Evolutionary conservation across 2,329 filamentous ascomycete genomes (phyloP), one percentile per base, ranked within the genome.

Genomic region (Claviceps pusilla): DNA sequence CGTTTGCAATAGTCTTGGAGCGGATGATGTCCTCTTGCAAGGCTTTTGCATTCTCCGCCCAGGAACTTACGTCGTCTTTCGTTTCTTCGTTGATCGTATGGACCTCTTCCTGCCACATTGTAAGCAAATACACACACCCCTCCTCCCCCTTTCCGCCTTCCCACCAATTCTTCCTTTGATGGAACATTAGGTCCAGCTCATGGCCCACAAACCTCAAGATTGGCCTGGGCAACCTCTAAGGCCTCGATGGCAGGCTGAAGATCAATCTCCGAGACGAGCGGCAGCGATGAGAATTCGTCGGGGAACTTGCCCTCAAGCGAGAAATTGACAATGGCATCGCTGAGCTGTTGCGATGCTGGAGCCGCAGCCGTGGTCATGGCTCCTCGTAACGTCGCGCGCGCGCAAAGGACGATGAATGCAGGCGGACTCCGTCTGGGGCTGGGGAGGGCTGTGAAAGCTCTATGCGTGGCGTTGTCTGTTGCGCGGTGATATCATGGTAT

Each of bases 21-120:
- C 81, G 79, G 62, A 87, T 81, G 59, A 96, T 91, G 64, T 96
- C 91, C 57, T 84, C 79, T 66, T 95, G 88, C 7, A 96, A 78
- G 52, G 84, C 81, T 68, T 88, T 88, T 50, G 90, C 89, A 67
- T 93, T 88, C 52, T 76, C 72, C 55, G 94, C 87, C 91, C 91
- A 97, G 52, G 83, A 79, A 64, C 89, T 86, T 51, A 95, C 85
- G 63, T 94, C 86, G 43, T 83, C 79, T 55, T 84, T 86, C 19
- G 83, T 86, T 59, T 89, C 82, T 64, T 82, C 79, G 68, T 90
- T 94, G 57, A 93, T 80, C 28, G 73, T 68, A 59, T 83, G 84
- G 56, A 97, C 85, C 62, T 94, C 83, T 56, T 77, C 54, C 69
- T 71, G 55, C 35, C 48, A 29, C 45, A 52, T 35, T 54, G 47